These are phyloP conservation scores for Nematodospora anomalae DNA, from an alignment of 1,139 yeast genomes.

Conservation along the genomic window DNA sequence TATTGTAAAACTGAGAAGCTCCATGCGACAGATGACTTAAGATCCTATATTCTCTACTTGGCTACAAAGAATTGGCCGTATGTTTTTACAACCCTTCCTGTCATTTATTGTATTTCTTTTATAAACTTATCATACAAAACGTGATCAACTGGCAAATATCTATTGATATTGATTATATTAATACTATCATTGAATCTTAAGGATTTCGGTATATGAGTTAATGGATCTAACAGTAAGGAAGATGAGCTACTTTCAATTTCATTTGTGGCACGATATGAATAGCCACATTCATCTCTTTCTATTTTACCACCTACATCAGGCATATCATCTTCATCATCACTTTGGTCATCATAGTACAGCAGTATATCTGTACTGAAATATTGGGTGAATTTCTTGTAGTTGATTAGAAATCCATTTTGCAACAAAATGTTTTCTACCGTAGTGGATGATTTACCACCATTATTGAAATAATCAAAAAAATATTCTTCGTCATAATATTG, in stretches of 20 bases:
- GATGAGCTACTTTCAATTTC: neutral
- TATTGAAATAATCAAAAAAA: conserved; percentile 16
- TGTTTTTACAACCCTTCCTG: too few species aligned
- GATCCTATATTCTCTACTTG: too few species aligned
- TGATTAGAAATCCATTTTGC: conserved; percentile 15
- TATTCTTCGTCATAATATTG: conserved; percentile 17
- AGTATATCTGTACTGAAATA: conserved; percentile 13
- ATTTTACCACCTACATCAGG: conserved; percentile 3
- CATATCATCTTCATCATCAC: conserved; percentile 9
- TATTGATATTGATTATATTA: conserved; percentile 13
- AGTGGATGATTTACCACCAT: conserved; percentile 5
- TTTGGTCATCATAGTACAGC: conserved; percentile 14
- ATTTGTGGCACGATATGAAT: neutral
- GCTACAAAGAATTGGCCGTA: too few species aligned
- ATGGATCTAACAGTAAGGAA: conserved; percentile 7
- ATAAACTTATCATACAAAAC: conserved; percentile 13
- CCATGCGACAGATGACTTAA: too few species aligned
- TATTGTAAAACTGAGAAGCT: too few species aligned
- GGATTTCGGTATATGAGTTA: conserved; percentile 9
- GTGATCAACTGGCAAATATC: conserved; percentile 16
- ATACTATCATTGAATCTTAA: conserved; percentile 15
- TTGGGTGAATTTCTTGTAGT: conserved; percentile 12
- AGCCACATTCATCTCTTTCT: neutral
- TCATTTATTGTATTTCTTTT: conserved; percentile 6
- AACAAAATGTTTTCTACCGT: conserved; percentile 7